phyloP scores from a whole-genome alignment of 257 asterid genomes.

The Solanum peruvianum region DNA sequence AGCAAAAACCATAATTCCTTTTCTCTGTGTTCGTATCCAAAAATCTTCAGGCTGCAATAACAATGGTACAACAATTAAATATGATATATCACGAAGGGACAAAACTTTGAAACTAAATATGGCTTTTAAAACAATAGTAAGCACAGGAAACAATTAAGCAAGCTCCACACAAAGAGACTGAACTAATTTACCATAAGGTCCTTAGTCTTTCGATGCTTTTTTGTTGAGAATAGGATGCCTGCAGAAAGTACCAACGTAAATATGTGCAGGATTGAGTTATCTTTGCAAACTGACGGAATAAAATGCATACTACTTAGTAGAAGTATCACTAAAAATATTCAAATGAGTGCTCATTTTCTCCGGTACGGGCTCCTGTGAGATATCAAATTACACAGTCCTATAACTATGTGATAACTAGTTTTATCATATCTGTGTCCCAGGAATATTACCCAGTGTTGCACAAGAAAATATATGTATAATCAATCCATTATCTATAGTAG shows the following conservation, averaged over 20 bases:
- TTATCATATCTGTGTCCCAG: background rate
- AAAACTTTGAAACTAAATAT: background rate
- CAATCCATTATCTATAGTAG: background rate
- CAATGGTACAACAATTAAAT: background rate
- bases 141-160: background rate
- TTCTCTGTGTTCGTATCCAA: slow-evolving; percentile 84
- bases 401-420: background rate
- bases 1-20: slow-evolving; percentile 85
- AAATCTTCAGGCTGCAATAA: slow-evolving; percentile 84
- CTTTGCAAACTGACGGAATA: background rate
- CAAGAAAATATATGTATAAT: background rate
- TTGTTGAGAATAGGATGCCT: slow-evolving; percentile 82
- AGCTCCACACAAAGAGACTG: background rate
- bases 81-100: background rate
- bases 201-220: slow-evolving; percentile 85
- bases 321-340: background rate
- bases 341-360: background rate
- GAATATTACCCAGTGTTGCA: background rate
- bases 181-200: slow-evolving; percentile 69
- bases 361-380: background rate
- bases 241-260: slow-evolving; percentile 10
- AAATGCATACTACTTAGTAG: background rate
- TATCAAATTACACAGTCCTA: background rate
- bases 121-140: background rate
- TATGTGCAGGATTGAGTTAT: slow-evolving; percentile 9